phyloP scores from a whole-genome alignment of 2,329 filamentous ascomycete species.

The Fusarium austroafricanum region DNA sequence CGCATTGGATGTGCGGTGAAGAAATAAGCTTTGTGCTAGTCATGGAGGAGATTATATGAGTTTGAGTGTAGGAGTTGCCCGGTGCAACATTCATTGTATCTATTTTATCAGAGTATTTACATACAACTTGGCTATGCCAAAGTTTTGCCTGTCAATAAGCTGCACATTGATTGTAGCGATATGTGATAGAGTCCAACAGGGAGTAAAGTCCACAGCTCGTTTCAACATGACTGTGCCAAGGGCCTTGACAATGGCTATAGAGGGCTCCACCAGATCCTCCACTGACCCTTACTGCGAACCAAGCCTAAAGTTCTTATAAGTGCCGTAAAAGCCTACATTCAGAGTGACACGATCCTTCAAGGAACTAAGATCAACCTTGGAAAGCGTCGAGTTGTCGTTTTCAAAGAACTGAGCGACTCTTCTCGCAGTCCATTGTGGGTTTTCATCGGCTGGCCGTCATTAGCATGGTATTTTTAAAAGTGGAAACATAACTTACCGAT shows the following conservation, averaged over 20 bases:
- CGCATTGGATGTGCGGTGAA: slow-evolving; percentile 38
- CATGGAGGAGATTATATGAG: slow-evolving; percentile 8
- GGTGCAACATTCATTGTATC: slow-evolving; percentile 27
- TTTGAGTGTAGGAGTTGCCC: slow-evolving; percentile 11
- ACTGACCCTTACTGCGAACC: not conserved
- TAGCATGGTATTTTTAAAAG: too few relatives aligned
- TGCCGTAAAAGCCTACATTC: slow-evolving; percentile 32
- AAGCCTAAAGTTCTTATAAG: not conserved
- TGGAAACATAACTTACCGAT: too few relatives aligned
- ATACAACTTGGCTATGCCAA: not conserved
- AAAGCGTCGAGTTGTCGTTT: slow-evolving; percentile 1
- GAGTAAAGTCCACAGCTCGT: not conserved
- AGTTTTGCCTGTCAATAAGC: too few relatives aligned
- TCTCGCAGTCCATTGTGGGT: slow-evolving; percentile 37
- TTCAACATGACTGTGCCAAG: accelerated
- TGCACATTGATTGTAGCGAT: too few relatives aligned
- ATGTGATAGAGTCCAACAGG: too few relatives aligned
- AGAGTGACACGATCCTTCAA: slow-evolving; percentile 37
- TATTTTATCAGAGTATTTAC: slow-evolving; percentile 21
- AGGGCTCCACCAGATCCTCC: too few relatives aligned
- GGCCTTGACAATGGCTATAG: accelerated
- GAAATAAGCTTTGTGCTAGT: not conserved
- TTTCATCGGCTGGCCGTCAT: too few relatives aligned
- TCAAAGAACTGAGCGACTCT: slow-evolving; percentile 37
- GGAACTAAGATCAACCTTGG: slow-evolving; percentile 28